Evolutionary conservation across 2,329 filamentous ascomycete species (phyloP), one percentile per base, ranked within the genome.

Genomic region (Paracorniculantispora psalliotae): DNA sequence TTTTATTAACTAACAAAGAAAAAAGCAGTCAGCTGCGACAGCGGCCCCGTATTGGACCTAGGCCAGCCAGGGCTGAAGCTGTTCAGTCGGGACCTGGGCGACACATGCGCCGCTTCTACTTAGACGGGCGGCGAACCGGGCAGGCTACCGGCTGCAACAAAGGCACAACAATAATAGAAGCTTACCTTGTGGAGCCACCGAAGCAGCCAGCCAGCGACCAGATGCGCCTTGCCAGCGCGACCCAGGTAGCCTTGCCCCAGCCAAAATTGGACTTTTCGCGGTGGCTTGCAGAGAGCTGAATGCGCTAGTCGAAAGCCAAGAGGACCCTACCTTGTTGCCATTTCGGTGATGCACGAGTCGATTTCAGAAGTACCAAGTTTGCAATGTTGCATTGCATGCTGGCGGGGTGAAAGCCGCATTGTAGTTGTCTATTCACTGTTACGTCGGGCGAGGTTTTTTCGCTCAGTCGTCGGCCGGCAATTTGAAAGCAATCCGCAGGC

Each of bases 281-380:
- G 57, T 59, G 57, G 57, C 50, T 54, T 59, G 57, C 49, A 47
- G 57, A 26, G 49, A 59, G 57, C 57, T 59, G 57, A 59, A 59
- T 41, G 50, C 57, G 50, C 57, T 59, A 59, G 57, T 35, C 21
- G 37, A 44, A 13, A 50, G 48, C 57, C 49, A 39, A 35, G 21
- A 41, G 52, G 41, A 35, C 19, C 25, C 43, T 35, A 41, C 26
- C 23, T 30, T 41, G 51, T 26, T 21, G n/a, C n/a, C 39, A 28
- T 54, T 44, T 53, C 25, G 9, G 37, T 30, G 10, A 4, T 54
- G n/a, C 5, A 17, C 3, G 25, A 17, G n/a, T 30, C 10, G 15
- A n/a, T 10, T 52, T 15, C 7, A 25, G 21, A 7, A 15, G 26
- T n/a, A 21, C 4, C 35, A 30, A 30, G 50, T 15, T 53, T 28